Evolutionary conservation across 495 filamentous ascomycete genomes (phyloP).

Genomic region (Pseudotulostoma volvatum): DNA sequence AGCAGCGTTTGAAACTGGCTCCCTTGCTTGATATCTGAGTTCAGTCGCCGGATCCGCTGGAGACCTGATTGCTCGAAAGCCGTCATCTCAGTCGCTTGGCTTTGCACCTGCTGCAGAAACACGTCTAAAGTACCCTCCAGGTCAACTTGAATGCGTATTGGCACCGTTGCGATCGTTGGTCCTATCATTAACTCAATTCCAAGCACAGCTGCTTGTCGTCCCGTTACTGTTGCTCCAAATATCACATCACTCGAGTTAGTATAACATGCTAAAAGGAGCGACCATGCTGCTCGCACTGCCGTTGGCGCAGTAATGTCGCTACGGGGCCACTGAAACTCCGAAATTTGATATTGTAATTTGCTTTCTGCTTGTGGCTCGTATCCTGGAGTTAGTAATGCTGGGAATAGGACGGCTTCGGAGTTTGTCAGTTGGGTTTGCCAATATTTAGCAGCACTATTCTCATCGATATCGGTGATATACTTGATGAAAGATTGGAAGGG

Average conservation of each 20-base stretch:
- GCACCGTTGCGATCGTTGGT: constrained; percentile 33
- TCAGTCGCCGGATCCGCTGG: constrained; percentile 27
- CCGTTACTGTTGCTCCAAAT: constrained; percentile 19
- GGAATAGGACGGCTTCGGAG: constrained; percentile 30
- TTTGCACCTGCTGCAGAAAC: constrained; percentile 22
- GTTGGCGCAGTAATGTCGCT: constrained; percentile 14
- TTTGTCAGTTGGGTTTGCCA: constrained; percentile 24
- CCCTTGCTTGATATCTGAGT: neutral
- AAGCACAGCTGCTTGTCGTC: constrained; percentile 18
- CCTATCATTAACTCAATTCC: constrained; percentile 19
- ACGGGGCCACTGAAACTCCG: neutral
- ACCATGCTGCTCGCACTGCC: constrained; percentile 20
- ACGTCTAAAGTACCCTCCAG: constrained; percentile 10
- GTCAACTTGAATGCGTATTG: constrained; percentile 27
- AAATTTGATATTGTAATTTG: too few species aligned
- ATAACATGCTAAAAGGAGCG: constrained; percentile 16
- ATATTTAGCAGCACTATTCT: constrained; percentile 9
- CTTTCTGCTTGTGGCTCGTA: too few species aligned
- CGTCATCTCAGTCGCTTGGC: constrained; percentile 16
- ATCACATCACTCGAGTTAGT: constrained; percentile 17
- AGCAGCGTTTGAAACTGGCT: constrained; percentile 2
- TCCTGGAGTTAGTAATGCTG: too few species aligned
- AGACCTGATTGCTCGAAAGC: constrained; percentile 29
- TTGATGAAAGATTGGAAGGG: constrained; percentile 19
- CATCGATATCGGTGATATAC: constrained; percentile 11